Percentiles rank a stretch among this genome's conserved stretches.
Evolutionary conservation across 2,329 filamentous ascomycete genomes (phyloP).

Genomic region (Lasiodiplodia sp.): DNA sequence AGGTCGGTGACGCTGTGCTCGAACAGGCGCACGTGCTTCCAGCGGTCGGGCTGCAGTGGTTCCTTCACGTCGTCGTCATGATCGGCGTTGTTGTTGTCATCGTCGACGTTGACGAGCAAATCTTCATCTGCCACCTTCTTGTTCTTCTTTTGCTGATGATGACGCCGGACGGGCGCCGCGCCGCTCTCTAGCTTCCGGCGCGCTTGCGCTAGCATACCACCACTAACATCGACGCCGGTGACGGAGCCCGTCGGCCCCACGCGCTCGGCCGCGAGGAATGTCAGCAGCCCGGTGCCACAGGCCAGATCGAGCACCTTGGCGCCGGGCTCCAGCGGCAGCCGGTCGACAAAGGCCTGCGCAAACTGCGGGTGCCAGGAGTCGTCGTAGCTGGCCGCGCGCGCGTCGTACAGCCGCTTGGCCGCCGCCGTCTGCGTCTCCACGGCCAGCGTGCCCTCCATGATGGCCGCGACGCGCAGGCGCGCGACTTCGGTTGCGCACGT

Average conservation of each 20-base stretch:
- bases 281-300: conserved; percentile 55
- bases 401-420: conserved; percentile 46
- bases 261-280: conserved; percentile 47
- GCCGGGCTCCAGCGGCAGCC: conserved; percentile 43
- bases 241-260: conserved; percentile 49
- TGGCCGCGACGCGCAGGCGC: conserved; percentile 9
- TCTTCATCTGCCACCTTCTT: not conserved
- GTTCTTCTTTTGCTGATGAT: too few species aligned
- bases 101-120: conserved; percentile 32
- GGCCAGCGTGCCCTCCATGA: conserved; percentile 16
- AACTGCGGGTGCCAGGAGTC: conserved; percentile 52
- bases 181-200: conserved; percentile 15
- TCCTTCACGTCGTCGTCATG: conserved; percentile 34
- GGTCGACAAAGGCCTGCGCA: conserved; percentile 46
- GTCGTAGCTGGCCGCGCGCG: conserved; percentile 47
- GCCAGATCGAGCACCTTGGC: conserved; percentile 55
- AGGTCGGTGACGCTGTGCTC: conserved; percentile 49
- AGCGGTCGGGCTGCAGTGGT: conserved; percentile 34
- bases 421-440: conserved; percentile 14
- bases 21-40: conserved; percentile 44
- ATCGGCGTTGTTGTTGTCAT: not conserved
- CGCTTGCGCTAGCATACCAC: conserved; percentile 39
- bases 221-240: conserved; percentile 51
- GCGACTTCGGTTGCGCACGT: conserved; percentile 6
- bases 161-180: not conserved